Evolutionary conservation across 257 asterid species (phyloP), one percentile per base, ranked within the genome.

Genomic region (Leptodermis oblonga): DNA sequence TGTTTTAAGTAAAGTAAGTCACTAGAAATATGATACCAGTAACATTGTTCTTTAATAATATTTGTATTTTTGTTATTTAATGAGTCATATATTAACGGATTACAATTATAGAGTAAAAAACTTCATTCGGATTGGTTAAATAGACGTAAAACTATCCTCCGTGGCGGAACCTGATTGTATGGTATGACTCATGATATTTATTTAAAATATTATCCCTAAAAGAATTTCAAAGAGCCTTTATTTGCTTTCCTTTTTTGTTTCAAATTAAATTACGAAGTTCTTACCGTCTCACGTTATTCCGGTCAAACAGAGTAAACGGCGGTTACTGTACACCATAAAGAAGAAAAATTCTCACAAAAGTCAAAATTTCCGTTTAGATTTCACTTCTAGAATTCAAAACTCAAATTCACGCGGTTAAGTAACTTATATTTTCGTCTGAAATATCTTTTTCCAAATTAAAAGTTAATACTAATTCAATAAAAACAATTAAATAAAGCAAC

Each of bases 381-480:
- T 53, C 33, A 20, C 39, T n/a, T 31, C 54, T 56, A 15, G 41
- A 70, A 70, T 4, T 17, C 25, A 42, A 20, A 20, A 2, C 15
- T 9, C 43, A 4, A 39, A 42, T 55, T 18, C 58, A 71, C 76
- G 43, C 70, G 70, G 56, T 26, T 62, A 63, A 71, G 70, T 51
- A 48, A 33, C 26, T n/a, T 33, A 7, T 39, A 14, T 49, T 53
- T 1, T 5, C 10, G 12, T 10, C 45, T 34, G 6, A 34, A 34
- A 34, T 6, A 34, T 34, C 6, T 34, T 34, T 6, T 2, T 34
- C 39, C 39, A n/a, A n/a, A n/a, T n/a, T n/a, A n/a, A n/a, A n/a
- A n/a, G n/a, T n/a, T n/a, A n/a, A n/a, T n/a, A n/a, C n/a, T n/a
- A n/a, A n/a, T n/a, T n/a, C n/a, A n/a, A n/a, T n/a, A n/a, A n/a